Conservation (phyloP, 129 eudicot species). For the Saussurea involucrata region DNA sequence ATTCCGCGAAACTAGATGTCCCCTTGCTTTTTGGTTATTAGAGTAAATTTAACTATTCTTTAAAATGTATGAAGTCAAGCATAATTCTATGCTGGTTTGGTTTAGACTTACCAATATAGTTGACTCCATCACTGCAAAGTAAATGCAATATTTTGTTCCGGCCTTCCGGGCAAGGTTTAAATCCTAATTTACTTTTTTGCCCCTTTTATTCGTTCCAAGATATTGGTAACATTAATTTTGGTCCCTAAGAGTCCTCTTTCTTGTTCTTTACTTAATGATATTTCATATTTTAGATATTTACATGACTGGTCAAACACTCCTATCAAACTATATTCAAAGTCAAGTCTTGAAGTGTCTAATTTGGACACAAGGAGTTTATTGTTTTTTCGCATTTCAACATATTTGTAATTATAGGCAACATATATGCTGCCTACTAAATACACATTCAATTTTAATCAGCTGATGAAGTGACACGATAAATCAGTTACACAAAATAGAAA, state of each 20-base stretch:
- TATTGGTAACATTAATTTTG: neutral
- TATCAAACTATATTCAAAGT: slow-evolving; percentile 2
- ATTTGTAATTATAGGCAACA: neutral
- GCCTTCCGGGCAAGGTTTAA: neutral
- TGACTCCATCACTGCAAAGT: neutral
- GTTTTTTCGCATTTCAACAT: neutral
- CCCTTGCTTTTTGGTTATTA: too few relatives aligned
- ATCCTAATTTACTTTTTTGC: neutral
- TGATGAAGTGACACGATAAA: neutral
- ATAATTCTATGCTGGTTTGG: neutral
- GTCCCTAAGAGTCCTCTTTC: neutral
- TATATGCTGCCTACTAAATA: neutral
- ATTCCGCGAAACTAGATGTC: too few relatives aligned
- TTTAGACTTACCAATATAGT: neutral
- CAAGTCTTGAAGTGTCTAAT: neutral
- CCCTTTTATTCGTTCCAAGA: neutral
- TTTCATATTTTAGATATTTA: neutral
- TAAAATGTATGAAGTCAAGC: neutral
- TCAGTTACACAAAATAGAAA: neutral
- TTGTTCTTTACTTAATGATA: neutral
- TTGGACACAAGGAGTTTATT: neutral
- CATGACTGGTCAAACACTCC: neutral
- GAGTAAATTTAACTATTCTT: neutral
- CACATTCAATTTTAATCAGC: neutral
- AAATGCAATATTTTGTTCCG: neutral